Base-by-base conservation (phyloP, 1,284 basidiomycete genomes). In the Volvariella surrecta region DNA sequence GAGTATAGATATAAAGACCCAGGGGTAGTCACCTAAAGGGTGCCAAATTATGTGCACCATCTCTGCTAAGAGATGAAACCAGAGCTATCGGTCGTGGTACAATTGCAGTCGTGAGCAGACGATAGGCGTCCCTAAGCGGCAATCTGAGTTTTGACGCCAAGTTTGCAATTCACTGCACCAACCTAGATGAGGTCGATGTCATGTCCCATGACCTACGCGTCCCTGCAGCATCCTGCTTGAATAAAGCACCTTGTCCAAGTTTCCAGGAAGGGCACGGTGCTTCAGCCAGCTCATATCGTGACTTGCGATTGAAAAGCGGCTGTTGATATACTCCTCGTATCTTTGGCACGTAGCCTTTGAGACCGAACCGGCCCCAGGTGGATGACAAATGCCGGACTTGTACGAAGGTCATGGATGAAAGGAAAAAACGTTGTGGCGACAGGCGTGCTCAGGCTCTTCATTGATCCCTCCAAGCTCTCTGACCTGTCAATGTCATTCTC, bases 21-120 rank as follows among this genome's bases (percentile, higher is more conserved):
- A n/a, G 42, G 22, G 32, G 37, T 16, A 55, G 56, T 44, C 47
- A 74, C 73, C 76, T 80, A 59, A 81, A 80, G 1, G 79, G 78
- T 10, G 81, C 76, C 30, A 89, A 71, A 59, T 89, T 89, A 37
- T 71, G 66, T 1, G 67, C 59, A 1, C 82, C 82, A 38, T 72
- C 60, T 1, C 57, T 52, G 10, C 74, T 73, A 15, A 83, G 47
- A 9, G 80, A 76, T 3, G 84, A 87, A 13, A 88, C 74, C 48
- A 89, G 77, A 0, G 80, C 85, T 46, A 88, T 76, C 2, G 87
- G 86, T 32, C 87, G 72, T 10, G 85, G 86, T 28, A 79, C 62
- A 45, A 87, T 74, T 1, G 74, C 76, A 32, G 79, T 80, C 20
- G 79, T 84, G 63, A 88, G 63, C 48, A 89, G 56, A 42, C 67